Evolutionary conservation across 148 eudicot species (phyloP).

Genomic region (Cornus suecica): DNA sequence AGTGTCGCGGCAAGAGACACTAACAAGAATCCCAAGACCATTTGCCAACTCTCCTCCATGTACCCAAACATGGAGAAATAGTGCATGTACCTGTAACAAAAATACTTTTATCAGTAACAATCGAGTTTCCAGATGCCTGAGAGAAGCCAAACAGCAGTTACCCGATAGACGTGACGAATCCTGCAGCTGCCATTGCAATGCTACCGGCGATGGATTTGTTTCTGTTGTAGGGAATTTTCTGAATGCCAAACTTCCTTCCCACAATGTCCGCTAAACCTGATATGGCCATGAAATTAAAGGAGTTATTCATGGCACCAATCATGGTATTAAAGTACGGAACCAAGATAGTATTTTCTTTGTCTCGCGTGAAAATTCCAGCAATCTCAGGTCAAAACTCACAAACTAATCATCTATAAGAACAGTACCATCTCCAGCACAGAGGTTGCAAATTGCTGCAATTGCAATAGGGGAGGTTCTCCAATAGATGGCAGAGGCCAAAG

Average conservation of each 20-base stretch:
- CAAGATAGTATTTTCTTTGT: neutral
- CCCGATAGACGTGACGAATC: constrained; percentile 76
- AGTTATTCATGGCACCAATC: neutral
- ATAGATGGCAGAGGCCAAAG: constrained; percentile 57
- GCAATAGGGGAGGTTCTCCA: constrained; percentile 89
- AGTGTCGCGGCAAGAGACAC: constrained; percentile 60
- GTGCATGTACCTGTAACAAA: constrained; percentile 66
- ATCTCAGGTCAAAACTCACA: neutral
- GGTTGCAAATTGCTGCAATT: constrained; percentile 69
- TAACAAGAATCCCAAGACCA: constrained; percentile 57
- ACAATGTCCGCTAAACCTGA: constrained; percentile 86
- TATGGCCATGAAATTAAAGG: constrained; percentile 2
- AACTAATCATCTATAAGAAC: neutral
- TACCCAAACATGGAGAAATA: constrained; percentile 75
- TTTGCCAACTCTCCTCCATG: constrained; percentile 50
- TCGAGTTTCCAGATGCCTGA: neutral
- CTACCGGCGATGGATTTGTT: constrained; percentile 75
- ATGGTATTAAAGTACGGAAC: neutral
- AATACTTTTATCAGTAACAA: neutral
- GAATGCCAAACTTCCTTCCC: constrained; percentile 67
- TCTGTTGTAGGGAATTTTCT: constrained; percentile 65
- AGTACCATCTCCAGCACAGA: constrained; percentile 97
- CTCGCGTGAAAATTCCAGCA: neutral
- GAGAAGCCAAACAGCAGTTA: constrained; percentile 21
- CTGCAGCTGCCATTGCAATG: constrained; percentile 74